Conservation (phyloP, 208 protist species). For the Giardia duodenalis region DNA sequence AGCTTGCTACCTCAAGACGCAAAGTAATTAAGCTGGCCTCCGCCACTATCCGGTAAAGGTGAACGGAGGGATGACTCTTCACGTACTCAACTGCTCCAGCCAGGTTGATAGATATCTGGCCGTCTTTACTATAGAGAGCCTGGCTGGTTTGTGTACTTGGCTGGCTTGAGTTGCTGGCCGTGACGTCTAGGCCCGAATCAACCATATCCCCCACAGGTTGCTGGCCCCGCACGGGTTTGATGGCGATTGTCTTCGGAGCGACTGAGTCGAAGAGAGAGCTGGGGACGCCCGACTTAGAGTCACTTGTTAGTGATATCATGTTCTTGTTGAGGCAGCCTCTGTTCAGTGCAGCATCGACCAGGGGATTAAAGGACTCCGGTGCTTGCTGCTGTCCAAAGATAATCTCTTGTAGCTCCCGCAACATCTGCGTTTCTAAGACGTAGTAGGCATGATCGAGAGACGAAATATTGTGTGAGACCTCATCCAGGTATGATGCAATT, state of each 20-base stretch:
- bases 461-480: neutral
- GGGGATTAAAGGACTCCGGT: neutral
- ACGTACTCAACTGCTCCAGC: neutral
- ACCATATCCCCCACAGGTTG: neutral
- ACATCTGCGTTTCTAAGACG: neutral
- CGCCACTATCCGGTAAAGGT: constrained; percentile 14
- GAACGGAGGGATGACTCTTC: neutral
- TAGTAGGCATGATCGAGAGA: neutral
- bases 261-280: too few relatives aligned
- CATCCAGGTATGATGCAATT: neutral
- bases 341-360: neutral
- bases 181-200: too few relatives aligned
- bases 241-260: neutral
- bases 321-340: neutral
- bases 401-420: neutral
- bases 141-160: too few relatives aligned
- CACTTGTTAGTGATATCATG: neutral
- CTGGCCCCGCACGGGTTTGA: neutral
- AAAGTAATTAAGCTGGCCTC: constrained; percentile 5
- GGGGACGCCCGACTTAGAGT: neutral
- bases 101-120: neutral
- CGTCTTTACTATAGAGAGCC: neutral
- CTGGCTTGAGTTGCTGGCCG: too few relatives aligned
- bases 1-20: neutral
- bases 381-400: neutral